Base-by-base conservation (phyloP, 805 yeast species). In the Saturnispora bothae region DNA sequence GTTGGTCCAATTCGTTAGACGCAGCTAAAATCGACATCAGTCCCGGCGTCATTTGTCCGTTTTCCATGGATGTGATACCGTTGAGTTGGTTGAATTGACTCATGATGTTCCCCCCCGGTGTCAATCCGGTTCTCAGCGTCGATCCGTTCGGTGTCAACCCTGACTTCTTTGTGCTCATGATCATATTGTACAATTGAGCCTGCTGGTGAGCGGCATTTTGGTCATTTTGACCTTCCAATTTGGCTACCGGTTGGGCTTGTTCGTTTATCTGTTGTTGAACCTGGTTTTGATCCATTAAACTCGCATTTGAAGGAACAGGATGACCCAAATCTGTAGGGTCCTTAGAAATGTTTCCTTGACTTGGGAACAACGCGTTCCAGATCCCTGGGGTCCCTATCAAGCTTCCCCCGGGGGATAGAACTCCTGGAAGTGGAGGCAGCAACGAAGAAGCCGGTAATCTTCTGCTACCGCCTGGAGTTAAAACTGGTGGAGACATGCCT, bases 131-230 rank as follows among this genome's bases (percentile, higher is more conserved):
- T 46, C 94, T 66, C 35, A 83, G 47, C 35, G 76, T 69, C 4
- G 84, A 72, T 52, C 83, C 94, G 54, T 77, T 81, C 3, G 92
- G 92, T 0, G 86, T 78, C 33, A 83, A 61, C 0, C 85, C 89
- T 0, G 83, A 55, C 43, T 73, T 63, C 27, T 62, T 52, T 16
- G 57, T 49, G 44, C 50, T 54, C 39, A 46, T 42, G 12, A 56
- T 45, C 44, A 48, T 40, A 20, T 42, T 45, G 22, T 38, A 41
- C 19, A 54, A 29, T 23, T 54, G 44, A 22, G 49, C 54, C 18
- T 43, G 48, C 40, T 46, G 50, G 10, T 19, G 14, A 17, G 12
- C 28, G 5, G 19, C 20, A 28, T 4, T 33, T 22, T 22, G 25
- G 10, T 22, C 10, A 22, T 7, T 10, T 22, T 22, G 25, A 10